Percentiles rank a stretch among this genome's conserved stretches.
These are phyloP conservation scores for Ilex asprella DNA, from an alignment of 257 asterid genomes.

Conservation along the genomic window DNA sequence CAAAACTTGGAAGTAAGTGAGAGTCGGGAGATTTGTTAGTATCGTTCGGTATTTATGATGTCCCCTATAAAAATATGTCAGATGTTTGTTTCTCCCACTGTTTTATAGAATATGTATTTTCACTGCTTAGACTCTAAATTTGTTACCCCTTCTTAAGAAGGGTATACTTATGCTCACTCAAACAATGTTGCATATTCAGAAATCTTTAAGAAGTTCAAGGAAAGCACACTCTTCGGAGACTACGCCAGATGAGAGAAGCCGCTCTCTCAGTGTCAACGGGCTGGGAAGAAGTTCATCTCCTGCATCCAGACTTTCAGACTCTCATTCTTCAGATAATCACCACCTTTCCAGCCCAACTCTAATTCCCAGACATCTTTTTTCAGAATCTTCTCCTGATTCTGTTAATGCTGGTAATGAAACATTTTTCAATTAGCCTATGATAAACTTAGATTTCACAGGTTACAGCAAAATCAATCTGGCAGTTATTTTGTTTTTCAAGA, in stretches of 20 bases:
- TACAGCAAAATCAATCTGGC: background rate
- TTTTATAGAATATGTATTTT: too few relatives aligned
- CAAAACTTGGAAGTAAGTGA: slow-evolving; percentile 24
- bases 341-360: slow-evolving; percentile 24
- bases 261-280: slow-evolving; percentile 14
- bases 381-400: slow-evolving; percentile 13
- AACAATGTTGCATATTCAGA: slow-evolving; percentile 10
- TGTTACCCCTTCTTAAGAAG: background rate
- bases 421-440: background rate
- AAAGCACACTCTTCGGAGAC: slow-evolving; percentile 22
- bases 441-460: background rate
- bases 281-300: slow-evolving; percentile 20
- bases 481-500: background rate
- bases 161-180: background rate
- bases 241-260: slow-evolving; percentile 12
- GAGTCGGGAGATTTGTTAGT: too few relatives aligned
- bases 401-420: slow-evolving; percentile 13
- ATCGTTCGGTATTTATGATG: too few relatives aligned
- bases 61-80: too few relatives aligned
- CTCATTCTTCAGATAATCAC: slow-evolving; percentile 10
- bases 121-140: too few relatives aligned
- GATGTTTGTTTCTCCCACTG: too few relatives aligned
- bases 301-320: slow-evolving; percentile 8
- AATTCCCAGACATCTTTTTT: slow-evolving; percentile 9
- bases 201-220: slow-evolving; percentile 28